Evolutionary conservation across 1,139 yeast genomes (phyloP), one percentile per base, ranked within the genome.

Genomic region (Meyerozyma carpophila): DNA sequence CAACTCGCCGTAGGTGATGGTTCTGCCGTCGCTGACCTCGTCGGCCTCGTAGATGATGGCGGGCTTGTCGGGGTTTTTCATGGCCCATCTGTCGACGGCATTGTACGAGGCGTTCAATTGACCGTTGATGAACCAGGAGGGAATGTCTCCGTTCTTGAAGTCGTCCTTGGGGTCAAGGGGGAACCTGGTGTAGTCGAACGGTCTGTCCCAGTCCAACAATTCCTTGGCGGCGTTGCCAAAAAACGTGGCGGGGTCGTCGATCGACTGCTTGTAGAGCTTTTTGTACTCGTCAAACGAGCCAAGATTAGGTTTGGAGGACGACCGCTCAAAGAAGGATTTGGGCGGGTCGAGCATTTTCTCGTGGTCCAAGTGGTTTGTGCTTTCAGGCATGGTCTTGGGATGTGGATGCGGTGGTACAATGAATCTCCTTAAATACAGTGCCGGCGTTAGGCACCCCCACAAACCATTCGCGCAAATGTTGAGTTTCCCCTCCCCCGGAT

Each of bases 1-100:
- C 56, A 86, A 71, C 64, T 86, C 85, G 39, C 84, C 85, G 61
- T 83, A 86, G 32, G 90, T 77, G 53, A 85, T 71, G 37, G 69
- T 71, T 57, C 79, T 66, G 9, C 89, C 88, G 51, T 79, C 71
- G 49, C 77, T 74, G 36, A 82, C 82, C 62, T 84, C 93, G 60
- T 86, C 95, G 40, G 86, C 88, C 65, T 86, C 95, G 61, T 83
- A 86, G 49, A 84, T 73, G 48, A 85, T 78, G n/a, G 94, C 94
- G 3, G 82, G 76, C 61, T 84, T 84, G 58, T 82, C 62, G 21
- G 94, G 94, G 55, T 79, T 75, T 54, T 73, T 70, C 46, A 81
- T 61, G 4, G 94, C 95, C 77, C 88, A 87, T 58, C 93, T 77
- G 62, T 86, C 95, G 44, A 86, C 87, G 54, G 84, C 79, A 57